Evolutionary conservation across 345 rosid genomes (phyloP).

Genomic region (Rubroshorea leprosula): DNA sequence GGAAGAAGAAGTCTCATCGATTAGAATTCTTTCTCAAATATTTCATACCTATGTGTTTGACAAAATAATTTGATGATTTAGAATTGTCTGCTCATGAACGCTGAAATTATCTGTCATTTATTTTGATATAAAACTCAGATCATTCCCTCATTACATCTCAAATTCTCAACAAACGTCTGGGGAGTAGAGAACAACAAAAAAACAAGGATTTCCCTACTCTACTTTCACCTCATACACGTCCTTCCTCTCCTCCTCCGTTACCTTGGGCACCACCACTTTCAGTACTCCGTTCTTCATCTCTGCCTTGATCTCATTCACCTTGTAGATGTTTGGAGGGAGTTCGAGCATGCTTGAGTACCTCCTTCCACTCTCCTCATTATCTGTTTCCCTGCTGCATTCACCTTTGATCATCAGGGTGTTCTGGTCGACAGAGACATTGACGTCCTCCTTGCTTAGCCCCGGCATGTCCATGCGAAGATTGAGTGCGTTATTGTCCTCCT

Average conservation of each 20-base stretch:
- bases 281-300: constrained; percentile 89
- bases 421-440: constrained; percentile 49
- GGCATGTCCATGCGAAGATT: not conserved
- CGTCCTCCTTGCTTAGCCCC: constrained; percentile 45
- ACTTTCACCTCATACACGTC: constrained; percentile 23
- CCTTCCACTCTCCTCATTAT: constrained; percentile 26
- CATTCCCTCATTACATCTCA: no score
- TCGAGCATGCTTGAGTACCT: constrained; percentile 50
- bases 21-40: constrained; percentile 8
- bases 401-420: constrained; percentile 61
- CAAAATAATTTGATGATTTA: not conserved
- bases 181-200: no score
- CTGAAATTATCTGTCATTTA: no score
- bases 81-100: no score
- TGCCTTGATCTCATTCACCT: constrained; percentile 56
- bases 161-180: no score
- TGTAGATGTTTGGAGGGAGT: constrained; percentile 28
- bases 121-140: no score
- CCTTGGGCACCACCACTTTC: constrained; percentile 71
- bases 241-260: constrained; percentile 50
- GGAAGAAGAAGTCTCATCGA: constrained; percentile 4
- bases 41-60: constrained; percentile 14
- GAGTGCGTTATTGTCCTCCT: not conserved
- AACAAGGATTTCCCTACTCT: no score
- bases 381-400: constrained; percentile 40